Conservation (phyloP, 257 asterid species). For the Plantago elongata region DNA sequence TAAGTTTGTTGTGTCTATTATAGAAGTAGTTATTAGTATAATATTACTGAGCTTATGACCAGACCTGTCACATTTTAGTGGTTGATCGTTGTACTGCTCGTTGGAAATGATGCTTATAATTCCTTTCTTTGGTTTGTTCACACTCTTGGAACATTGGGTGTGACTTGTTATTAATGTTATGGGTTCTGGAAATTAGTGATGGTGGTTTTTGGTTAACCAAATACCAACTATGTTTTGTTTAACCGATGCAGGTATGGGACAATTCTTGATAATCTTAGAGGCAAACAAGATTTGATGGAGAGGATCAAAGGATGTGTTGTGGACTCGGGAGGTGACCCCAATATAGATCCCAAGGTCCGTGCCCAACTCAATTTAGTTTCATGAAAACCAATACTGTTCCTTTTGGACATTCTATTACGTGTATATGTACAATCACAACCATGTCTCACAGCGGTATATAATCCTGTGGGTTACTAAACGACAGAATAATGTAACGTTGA, state of each 20-base stretch:
- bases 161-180: background rate
- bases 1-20: too few relatives aligned
- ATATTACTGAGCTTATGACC: too few relatives aligned
- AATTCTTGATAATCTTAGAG: constrained; percentile 53
- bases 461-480: too few relatives aligned
- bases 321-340: constrained; percentile 92
- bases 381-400: background rate
- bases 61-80: too few relatives aligned
- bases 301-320: constrained; percentile 80
- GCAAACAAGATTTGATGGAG: constrained; percentile 48
- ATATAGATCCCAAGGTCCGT: constrained; percentile 75
- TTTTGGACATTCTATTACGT: background rate
- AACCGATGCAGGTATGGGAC: constrained; percentile 62
- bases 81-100: too few relatives aligned
- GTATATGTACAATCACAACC: too few relatives aligned
- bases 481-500: too few relatives aligned
- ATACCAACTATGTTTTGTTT: background rate
- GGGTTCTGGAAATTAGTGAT: background rate
- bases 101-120: background rate
- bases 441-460: too few relatives aligned
- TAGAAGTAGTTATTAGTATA: too few relatives aligned
- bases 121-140: background rate
- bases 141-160: background rate
- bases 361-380: constrained; percentile 3
- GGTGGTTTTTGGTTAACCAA: background rate